Evolutionary conservation across 2,329 filamentous ascomycete genomes (phyloP).

Genomic region (Verticillium nubilum): DNA sequence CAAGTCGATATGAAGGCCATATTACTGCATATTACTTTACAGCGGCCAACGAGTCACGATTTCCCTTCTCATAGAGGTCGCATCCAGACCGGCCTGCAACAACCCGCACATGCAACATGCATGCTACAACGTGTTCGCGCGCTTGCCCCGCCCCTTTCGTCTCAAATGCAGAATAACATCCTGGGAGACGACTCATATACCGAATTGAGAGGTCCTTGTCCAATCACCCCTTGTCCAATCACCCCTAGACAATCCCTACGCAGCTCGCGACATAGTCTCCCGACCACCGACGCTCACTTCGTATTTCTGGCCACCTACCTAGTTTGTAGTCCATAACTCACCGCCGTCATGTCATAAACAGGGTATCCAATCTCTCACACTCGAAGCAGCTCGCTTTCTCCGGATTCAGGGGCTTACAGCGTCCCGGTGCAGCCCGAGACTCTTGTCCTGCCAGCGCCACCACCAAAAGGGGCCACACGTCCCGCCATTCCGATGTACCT

Average conservation of each 20-base stretch:
- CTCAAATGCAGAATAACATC: background rate
- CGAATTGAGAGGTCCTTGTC: background rate
- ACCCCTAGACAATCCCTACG: background rate
- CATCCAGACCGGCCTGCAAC: background rate
- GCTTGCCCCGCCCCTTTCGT: background rate
- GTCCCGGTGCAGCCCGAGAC: background rate
- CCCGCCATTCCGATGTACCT: background rate
- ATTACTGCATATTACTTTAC: background rate
- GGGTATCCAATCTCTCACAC: background rate
- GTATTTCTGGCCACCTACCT: background rate
- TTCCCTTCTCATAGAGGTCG: background rate
- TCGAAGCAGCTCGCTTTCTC: background rate
- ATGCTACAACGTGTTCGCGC: background rate
- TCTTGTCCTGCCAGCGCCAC: background rate
- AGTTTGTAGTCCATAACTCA: background rate
- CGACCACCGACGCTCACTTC: background rate
- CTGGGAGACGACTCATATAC: background rate
- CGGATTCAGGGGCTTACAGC: background rate
- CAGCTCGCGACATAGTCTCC: background rate
- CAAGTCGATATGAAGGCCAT: background rate
- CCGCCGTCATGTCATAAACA: background rate
- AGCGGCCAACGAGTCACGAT: background rate
- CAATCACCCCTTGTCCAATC: background rate
- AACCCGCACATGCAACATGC: background rate
- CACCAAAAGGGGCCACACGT: background rate